A percentile compares a stretch with the other conserved stretches of the same genome.
Conservation (phyloP, 2,329 filamentous ascomycete species). For the Decorospora gaudefroyi region DNA sequence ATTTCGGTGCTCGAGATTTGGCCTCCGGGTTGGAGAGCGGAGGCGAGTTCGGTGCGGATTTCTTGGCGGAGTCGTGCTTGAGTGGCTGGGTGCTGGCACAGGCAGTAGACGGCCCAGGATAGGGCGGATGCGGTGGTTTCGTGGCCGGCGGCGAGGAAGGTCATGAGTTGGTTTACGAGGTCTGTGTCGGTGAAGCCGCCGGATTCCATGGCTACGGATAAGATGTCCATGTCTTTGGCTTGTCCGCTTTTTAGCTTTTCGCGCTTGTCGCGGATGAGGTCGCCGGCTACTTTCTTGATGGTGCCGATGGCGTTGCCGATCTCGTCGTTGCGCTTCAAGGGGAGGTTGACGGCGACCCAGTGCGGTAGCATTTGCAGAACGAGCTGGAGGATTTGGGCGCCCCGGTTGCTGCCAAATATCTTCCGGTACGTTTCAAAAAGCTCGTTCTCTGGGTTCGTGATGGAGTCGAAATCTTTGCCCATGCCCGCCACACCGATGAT, state of each 20-base stretch:
- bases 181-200: constrained; percentile 77
- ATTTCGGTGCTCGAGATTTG: constrained; percentile 62
- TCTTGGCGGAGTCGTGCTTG: constrained; percentile 58
- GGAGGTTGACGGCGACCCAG: constrained; percentile 65
- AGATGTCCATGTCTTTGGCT: constrained; percentile 68
- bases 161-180: constrained; percentile 89
- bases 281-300: constrained; percentile 64
- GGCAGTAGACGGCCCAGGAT: constrained; percentile 59
- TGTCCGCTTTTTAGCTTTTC: constrained; percentile 54
- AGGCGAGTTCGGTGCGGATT: constrained; percentile 54
- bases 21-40: constrained; percentile 44
- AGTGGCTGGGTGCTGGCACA: constrained; percentile 56
- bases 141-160: constrained; percentile 74
- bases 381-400: constrained; percentile 62
- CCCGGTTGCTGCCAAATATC: constrained; percentile 55
- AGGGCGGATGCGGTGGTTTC: constrained; percentile 62
- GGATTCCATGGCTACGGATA: constrained; percentile 77
- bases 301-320: constrained; percentile 44
- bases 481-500: constrained; percentile 63
- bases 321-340: constrained; percentile 67
- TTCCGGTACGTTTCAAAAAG: constrained; percentile 58
- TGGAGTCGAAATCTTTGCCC: constrained; percentile 60
- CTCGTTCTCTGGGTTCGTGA: constrained; percentile 57
- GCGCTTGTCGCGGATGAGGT: constrained; percentile 74
- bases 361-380: constrained; percentile 65